Percentiles rank a stretch among this genome's conserved stretches.
Evolutionary conservation across 1,284 basidiomycete genomes (phyloP).

Genomic region (Cryptococcus sp.): DNA sequence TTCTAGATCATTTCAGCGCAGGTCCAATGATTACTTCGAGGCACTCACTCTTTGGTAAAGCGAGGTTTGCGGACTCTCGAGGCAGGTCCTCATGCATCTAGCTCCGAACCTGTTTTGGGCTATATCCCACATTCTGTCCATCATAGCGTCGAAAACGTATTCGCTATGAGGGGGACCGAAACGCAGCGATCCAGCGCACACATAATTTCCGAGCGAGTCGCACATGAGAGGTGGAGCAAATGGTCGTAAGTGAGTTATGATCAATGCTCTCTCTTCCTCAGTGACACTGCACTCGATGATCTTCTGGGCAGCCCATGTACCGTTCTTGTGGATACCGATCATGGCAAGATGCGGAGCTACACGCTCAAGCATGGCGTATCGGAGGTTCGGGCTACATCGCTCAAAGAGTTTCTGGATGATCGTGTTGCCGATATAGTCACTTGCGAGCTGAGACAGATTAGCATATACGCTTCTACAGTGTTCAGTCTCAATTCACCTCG

Average conservation of each 20-base stretch:
- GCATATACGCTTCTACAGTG: conserved; percentile 45
- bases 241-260: conserved; percentile 79
- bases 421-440: conserved; percentile 98
- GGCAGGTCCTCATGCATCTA: conserved; percentile 92
- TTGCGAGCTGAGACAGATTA: conserved; percentile 69
- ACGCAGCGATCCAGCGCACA: conserved; percentile 76
- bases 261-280: conserved; percentile 79
- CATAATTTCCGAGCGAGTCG: conserved; percentile 97
- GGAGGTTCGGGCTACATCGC: conserved; percentile 69
- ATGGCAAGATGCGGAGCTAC: conserved; percentile 91
- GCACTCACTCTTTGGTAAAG: conserved; percentile 66
- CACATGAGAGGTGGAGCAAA: conserved; percentile 91
- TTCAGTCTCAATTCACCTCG: conserved; percentile 32
- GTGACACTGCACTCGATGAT: conserved; percentile 92
- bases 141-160: conserved; percentile 97
- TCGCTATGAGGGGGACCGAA: conserved; percentile 85
- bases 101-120: conserved; percentile 91
- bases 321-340: conserved; percentile 99
- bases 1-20: conserved; percentile 52
- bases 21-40: not conserved
- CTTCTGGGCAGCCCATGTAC: conserved; percentile 99
- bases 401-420: conserved; percentile 97
- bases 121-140: conserved; percentile 96
- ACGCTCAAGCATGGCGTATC: conserved; percentile 86
- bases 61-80: conserved; percentile 82